These are phyloP conservation scores for Xylaria castorea DNA, from an alignment of 495 filamentous ascomycete species.

Conservation along the genomic window DNA sequence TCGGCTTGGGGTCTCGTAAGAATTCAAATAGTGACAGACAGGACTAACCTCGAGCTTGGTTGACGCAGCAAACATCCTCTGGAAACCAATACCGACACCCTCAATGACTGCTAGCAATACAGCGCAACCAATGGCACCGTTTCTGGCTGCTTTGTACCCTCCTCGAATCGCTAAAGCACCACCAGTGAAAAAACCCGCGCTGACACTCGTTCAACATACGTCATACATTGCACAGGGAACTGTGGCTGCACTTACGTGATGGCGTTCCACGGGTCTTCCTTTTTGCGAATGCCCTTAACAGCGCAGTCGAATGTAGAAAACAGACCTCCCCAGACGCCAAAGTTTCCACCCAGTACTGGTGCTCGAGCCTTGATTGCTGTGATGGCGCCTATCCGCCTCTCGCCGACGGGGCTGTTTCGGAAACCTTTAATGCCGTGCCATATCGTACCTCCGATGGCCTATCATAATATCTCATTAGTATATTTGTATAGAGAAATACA, in stretches of 20 bases:
- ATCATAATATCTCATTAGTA: slow-evolving; percentile 24
- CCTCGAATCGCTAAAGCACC: slow-evolving; percentile 90
- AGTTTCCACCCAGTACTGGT: slow-evolving; percentile 95
- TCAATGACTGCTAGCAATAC: slow-evolving; percentile 95
- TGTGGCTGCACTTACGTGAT: slow-evolving; percentile 54
- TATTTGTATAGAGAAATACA: background rate
- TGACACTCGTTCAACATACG: slow-evolving; percentile 51
- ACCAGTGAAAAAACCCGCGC: slow-evolving; percentile 96
- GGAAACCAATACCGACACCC: slow-evolving; percentile 95
- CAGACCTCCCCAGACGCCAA: slow-evolving; percentile 94
- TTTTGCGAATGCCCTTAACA: slow-evolving; percentile 93
- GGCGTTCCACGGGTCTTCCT: slow-evolving; percentile 97
- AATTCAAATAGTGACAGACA: background rate
- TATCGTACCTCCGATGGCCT: slow-evolving; percentile 90
- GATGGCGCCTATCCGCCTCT: slow-evolving; percentile 92
- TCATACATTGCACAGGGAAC: background rate
- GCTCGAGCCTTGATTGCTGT: slow-evolving; percentile 97
- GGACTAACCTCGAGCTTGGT: slow-evolving; percentile 78
- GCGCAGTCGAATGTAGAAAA: slow-evolving; percentile 96
- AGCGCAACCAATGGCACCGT: slow-evolving; percentile 94
- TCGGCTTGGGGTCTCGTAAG: background rate
- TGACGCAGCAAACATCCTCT: slow-evolving; percentile 92
- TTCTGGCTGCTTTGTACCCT: slow-evolving; percentile 84
- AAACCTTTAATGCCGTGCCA: slow-evolving; percentile 99
- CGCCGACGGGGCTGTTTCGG: slow-evolving; percentile 86